phyloP scores from a whole-genome alignment of 257 asterid genomes.

The Parsonsia alboflavescens region DNA sequence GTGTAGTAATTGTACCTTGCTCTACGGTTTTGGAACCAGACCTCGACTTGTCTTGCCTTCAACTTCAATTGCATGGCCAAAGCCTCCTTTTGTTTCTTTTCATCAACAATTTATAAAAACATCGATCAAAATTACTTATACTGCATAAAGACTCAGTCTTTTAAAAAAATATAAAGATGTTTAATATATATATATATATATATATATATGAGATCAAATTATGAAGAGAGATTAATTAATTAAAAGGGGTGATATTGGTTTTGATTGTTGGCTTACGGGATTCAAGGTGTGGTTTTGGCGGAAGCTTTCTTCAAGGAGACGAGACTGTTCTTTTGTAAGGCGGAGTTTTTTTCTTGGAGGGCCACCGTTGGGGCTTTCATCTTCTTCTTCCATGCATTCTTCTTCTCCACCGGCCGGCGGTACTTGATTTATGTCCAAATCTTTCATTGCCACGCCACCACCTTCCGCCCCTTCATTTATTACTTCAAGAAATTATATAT shows the following conservation, averaged over 20 bases:
- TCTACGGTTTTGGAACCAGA: conserved; percentile 93
- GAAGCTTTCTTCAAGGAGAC: conserved; percentile 74
- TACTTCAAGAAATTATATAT: neutral
- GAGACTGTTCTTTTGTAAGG: conserved; percentile 64
- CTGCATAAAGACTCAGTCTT: no score
- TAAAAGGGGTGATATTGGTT: neutral
- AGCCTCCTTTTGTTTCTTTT: conserved; percentile 69
- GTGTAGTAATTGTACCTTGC: conserved; percentile 56
- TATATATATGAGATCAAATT: no score
- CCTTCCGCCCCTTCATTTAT: conserved; percentile 30
- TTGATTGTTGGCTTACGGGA: conserved; percentile 38
- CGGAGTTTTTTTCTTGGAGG: conserved; percentile 68
- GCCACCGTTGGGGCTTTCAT: conserved; percentile 40
- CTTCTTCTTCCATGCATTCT: conserved; percentile 46
- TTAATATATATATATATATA: no score
- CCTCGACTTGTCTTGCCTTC: conserved; percentile 84
- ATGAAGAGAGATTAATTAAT: neutral
- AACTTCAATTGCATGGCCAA: conserved; percentile 56
- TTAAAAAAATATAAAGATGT: no score
- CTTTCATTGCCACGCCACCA: conserved; percentile 33
- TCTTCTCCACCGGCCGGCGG: conserved; percentile 41
- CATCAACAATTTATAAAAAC: neutral
- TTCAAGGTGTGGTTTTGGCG: conserved; percentile 60
- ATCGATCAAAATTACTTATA: no score
- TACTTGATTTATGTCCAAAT: conserved; percentile 57